Base-by-base conservation (phyloP, 352 stramenopile genomes). In the Pythium scleroteichum region DNA sequence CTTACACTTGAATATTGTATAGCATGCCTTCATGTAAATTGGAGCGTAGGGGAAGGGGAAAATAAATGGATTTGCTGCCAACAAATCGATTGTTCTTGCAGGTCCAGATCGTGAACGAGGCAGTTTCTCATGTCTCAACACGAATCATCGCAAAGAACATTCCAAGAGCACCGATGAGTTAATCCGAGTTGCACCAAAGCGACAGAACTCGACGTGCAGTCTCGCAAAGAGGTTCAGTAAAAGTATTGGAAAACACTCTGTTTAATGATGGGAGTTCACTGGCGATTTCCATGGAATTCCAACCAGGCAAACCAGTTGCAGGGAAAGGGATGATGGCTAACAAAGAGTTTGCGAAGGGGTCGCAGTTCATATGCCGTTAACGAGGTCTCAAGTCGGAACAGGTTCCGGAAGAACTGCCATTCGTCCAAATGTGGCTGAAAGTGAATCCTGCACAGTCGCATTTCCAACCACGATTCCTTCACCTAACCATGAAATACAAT, bases 401-500 rank as follows among this genome's bases (percentile, higher is more conserved):
- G n/a, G n/a, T n/a, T n/a, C n/a, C n/a, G n/a, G n/a, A n/a, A n/a
- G n/a, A n/a, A n/a, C n/a, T n/a, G n/a, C n/a, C n/a, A n/a, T n/a
- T n/a, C n/a, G n/a, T n/a, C n/a, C n/a, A n/a, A n/a, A n/a, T n/a
- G n/a, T n/a, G n/a, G n/a, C n/a, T n/a, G n/a, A n/a, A n/a, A n/a
- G n/a, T n/a, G n/a, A n/a, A n/a, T n/a, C n/a, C 14, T 39, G 33
- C 33, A 44, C 52, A 51, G 24, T 27, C 39, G 24, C 26, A 44
- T 44, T 27, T 29, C 53, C 41, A 24, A 14, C 29, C n/a, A 42
- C 27, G n/a, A 44, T n/a, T 17, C 29, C 14, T 51, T 59, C 53
- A 59, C 53, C 53, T 59, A 59, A 52, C 29, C 53, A 59, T 22
- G 53, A 51, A 59, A 59, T 51, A 59, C n/a, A 52, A 51, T 29